Evolutionary conservation across 2,329 filamentous ascomycete genomes (phyloP).

Genomic region (Seiridium unicorne): DNA sequence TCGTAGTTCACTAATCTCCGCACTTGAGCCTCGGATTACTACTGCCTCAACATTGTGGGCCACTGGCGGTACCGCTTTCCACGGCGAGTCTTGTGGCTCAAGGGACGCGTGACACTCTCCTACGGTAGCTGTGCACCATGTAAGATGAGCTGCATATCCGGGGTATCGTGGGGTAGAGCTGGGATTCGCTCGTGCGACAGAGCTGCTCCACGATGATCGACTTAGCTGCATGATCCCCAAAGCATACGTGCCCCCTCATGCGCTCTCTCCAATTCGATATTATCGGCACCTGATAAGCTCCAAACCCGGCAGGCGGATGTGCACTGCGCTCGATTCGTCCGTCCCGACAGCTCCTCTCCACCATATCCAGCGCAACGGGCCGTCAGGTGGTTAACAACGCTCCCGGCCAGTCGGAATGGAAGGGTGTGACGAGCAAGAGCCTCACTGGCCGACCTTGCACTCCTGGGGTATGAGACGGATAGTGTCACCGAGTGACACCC

Average conservation of each 20-base stretch:
- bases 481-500: neutral
- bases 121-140: too few relatives aligned
- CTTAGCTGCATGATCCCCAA: neutral
- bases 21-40: too few relatives aligned
- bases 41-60: too few relatives aligned
- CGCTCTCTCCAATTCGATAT: neutral
- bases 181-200: neutral
- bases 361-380: neutral
- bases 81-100: too few relatives aligned
- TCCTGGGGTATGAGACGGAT: neutral
- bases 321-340: neutral
- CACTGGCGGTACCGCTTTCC: too few relatives aligned
- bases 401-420: neutral
- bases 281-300: neutral
- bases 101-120: too few relatives aligned
- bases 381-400: neutral
- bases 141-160: neutral
- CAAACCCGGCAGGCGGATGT: neutral
- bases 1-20: too few relatives aligned
- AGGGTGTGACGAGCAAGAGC: conserved; percentile 1
- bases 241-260: neutral
- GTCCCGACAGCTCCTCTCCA: neutral
- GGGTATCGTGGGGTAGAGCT: neutral
- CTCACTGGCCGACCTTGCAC: neutral
- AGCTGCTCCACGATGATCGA: neutral